A percentile compares a stretch with the other conserved stretches of the same genome.
These are phyloP conservation scores for Candida qinlingensis DNA, from an alignment of 805 yeast species.

Conservation along the genomic window DNA sequence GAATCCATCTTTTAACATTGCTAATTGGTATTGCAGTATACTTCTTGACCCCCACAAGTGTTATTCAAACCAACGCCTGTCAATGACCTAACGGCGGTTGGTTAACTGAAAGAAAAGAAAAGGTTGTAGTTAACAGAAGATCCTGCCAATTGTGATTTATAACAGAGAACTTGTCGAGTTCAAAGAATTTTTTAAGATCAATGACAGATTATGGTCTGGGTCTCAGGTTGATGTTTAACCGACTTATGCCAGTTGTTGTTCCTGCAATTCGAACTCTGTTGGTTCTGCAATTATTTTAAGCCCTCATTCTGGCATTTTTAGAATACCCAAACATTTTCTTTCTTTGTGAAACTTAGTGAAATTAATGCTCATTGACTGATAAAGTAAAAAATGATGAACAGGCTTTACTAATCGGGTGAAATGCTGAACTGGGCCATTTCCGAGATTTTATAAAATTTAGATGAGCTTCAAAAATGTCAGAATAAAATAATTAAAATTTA, in stretches of 20 bases:
- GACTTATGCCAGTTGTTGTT: slow-evolving; percentile 35
- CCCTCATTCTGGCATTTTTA: too few species aligned
- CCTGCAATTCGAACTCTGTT: slow-evolving; percentile 57
- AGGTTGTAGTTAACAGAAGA: slow-evolving; percentile 59
- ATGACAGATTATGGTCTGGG: slow-evolving; percentile 42
- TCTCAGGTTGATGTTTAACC: slow-evolving; percentile 6
- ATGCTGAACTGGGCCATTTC: too few species aligned
- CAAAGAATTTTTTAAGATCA: slow-evolving; percentile 34
- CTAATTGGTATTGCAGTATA: slow-evolving; percentile 43
- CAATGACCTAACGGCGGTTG: slow-evolving; percentile 51
- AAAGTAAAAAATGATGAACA: too few species aligned
- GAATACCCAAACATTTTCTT: too few species aligned
- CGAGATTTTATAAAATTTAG: too few species aligned
- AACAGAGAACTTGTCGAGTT: slow-evolving; percentile 48
- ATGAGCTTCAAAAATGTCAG: too few species aligned
- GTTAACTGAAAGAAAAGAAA: slow-evolving; percentile 50
- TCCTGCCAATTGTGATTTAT: slow-evolving; percentile 59
- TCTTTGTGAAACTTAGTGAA: too few species aligned
- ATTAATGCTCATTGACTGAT: too few species aligned
- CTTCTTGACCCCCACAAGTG: slow-evolving; percentile 52
- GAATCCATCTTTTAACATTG: slow-evolving; percentile 46
- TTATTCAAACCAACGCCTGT: slow-evolving; percentile 46
- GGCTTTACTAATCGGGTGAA: too few species aligned
- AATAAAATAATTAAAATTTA: too few species aligned
- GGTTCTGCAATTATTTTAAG: slow-evolving; percentile 45